Evolutionary conservation across 1,284 basidiomycete species (phyloP), one percentile per base, ranked within the genome.

Genomic region (Austroboletus novae-zelandiae): DNA sequence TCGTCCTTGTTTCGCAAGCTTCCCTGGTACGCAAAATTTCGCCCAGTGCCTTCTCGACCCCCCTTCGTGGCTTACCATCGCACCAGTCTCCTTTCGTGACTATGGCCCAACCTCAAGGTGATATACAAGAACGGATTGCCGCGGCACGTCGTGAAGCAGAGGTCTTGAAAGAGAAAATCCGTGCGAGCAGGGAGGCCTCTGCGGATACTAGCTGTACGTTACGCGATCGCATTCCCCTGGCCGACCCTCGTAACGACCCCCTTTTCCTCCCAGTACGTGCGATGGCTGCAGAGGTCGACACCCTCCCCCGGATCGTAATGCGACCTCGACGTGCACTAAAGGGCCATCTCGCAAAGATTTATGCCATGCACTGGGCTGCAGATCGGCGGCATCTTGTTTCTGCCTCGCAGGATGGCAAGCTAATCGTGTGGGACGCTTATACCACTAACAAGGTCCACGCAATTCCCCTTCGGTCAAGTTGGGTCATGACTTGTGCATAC

Each of bases 401-500:
- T 11, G 96, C 97, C 23, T 98, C 96, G 5, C 96, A 99, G 70
- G 96, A 99, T 67, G 97, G 97, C 55, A 98, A 99, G 73, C 83
- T 99, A 52, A 98, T 99, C 68, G 94, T 99, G 46, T 99, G 96
- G 96, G 96, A 99, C 71, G 96, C 97, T 40, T 98, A 98, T 74
- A 98, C 96, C 9, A 97, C 94, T 55, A 98, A 99, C 81, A 99
- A 99, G 77, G 96, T 99, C 51, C 95, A 99, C 70, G 96, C 96
- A 58, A 98, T 99, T 70, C 96, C 96, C 41, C 79, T 99, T 36
- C 86, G 96, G 44, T 97, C 94, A 35, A 94, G 90, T 59, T 99
- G 97, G 97, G 96, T 99, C 74, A 99, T 99, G 96, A 98, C 97
- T 43, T 99, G 97, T 70, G 96, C 97, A 43, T 99, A 98, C 73